Conservation (phyloP, 495 filamentous ascomycete species). For the Daldinia loculata region DNA sequence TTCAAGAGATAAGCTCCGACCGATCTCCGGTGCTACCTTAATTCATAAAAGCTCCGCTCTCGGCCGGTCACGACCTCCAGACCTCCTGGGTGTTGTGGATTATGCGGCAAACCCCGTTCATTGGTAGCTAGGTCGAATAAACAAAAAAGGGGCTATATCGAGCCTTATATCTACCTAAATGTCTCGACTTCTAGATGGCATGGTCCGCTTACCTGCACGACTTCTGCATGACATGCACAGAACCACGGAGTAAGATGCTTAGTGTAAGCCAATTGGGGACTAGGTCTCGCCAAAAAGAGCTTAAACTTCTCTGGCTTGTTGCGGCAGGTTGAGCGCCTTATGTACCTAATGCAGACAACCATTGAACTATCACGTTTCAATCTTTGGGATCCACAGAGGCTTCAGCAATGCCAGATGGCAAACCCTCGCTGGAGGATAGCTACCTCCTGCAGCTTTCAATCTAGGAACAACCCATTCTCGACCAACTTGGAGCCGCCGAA, state of each 20-base stretch:
- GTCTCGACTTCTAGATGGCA: constrained; percentile 33
- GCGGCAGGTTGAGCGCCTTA: constrained; percentile 32
- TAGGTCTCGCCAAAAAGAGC: constrained; percentile 32
- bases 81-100: constrained; percentile 18
- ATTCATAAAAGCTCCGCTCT: constrained; percentile 38
- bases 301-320: constrained; percentile 39
- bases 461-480: constrained; percentile 41
- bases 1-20: constrained; percentile 37
- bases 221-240: constrained; percentile 44
- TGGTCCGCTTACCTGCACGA: constrained; percentile 37
- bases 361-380: constrained; percentile 46
- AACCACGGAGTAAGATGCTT: constrained; percentile 36
- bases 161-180: constrained; percentile 43
- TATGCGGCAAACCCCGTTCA: constrained; percentile 15
- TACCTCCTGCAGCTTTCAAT: constrained; percentile 45
- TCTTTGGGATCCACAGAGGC: constrained; percentile 45
- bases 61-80: constrained; percentile 30
- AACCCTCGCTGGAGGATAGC: constrained; percentile 54
- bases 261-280: constrained; percentile 37
- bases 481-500: constrained; percentile 41
- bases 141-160: constrained; percentile 36
- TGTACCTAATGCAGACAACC: constrained; percentile 35
- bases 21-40: constrained; percentile 39
- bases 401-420: constrained; percentile 60
- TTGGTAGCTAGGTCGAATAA: constrained; percentile 31